Percentiles rank a stretch among this genome's conserved stretches.
phyloP scores from a whole-genome alignment of 176 grass and related monocot species.

The Leersia perrieri region DNA sequence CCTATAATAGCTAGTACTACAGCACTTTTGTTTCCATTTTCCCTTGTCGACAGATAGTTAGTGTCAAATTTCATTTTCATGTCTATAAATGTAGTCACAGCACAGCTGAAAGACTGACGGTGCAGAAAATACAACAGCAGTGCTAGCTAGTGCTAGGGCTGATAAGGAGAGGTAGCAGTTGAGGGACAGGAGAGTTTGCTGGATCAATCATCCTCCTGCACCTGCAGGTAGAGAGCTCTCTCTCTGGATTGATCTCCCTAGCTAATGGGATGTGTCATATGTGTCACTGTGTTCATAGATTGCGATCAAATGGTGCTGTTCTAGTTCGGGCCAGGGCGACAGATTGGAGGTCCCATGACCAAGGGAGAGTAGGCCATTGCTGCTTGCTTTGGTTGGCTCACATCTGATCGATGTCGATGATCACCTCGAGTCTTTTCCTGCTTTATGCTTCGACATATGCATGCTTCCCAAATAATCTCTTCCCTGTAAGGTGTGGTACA shows the following conservation, averaged over 20 bases:
- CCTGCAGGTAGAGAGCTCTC: background rate
- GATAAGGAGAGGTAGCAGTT: background rate
- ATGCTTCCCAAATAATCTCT: background rate
- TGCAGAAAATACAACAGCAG: background rate
- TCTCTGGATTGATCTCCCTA: conserved; percentile 28
- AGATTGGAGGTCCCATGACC: background rate
- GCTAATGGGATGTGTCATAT: too few relatives aligned
- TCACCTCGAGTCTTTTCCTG: conserved; percentile 5
- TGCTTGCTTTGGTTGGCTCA: conserved; percentile 3
- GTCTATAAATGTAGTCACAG: background rate
- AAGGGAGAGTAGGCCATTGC: background rate
- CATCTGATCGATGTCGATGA: background rate
- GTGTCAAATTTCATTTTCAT: background rate
- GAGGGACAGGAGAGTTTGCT: background rate
- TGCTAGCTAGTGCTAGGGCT: background rate
- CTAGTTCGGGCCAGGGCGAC: background rate
- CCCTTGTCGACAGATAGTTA: background rate
- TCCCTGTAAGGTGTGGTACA: background rate
- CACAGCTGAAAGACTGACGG: background rate
- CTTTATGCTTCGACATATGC: background rate
- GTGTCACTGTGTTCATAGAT: background rate
- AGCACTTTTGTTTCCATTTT: background rate
- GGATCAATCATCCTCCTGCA: background rate
- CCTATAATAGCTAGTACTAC: too few relatives aligned
- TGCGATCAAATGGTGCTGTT: background rate